phyloP scores from a whole-genome alignment of 2,329 filamentous ascomycete species.

The Ophiosphaerella herpotricha region DNA sequence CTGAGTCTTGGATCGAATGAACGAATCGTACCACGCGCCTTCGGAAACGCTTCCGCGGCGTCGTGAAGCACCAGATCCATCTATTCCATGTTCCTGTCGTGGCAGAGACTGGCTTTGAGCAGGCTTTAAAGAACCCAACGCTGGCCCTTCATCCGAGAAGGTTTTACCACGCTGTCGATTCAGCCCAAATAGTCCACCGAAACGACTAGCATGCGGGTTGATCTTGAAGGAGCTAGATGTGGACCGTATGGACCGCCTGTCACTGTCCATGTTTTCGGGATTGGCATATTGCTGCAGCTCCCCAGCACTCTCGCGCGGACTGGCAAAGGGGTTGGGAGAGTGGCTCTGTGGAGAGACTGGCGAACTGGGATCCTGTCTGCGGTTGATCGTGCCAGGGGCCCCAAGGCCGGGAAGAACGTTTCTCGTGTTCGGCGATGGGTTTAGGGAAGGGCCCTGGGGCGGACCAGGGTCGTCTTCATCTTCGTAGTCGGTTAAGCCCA shows the following conservation, averaged over 20 bases:
- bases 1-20: constrained; percentile 48
- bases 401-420: constrained; percentile 49
- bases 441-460: constrained; percentile 26
- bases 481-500: constrained; percentile 53
- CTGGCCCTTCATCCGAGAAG: constrained; percentile 64
- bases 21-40: constrained; percentile 60
- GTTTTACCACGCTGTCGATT: constrained; percentile 67
- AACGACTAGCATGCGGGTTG: constrained; percentile 55
- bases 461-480: constrained; percentile 37
- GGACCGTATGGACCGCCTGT: constrained; percentile 53
- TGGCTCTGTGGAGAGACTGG: constrained; percentile 50
- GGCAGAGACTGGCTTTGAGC: constrained; percentile 81
- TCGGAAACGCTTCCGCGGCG: constrained; percentile 61
- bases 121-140: constrained; percentile 70
- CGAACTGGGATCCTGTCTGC: constrained; percentile 46
- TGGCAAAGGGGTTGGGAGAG: constrained; percentile 53
- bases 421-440: constrained; percentile 37
- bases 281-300: constrained; percentile 48
- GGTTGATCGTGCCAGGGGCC: constrained; percentile 43
- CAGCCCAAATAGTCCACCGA: constrained; percentile 63
- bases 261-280: constrained; percentile 51
- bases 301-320: constrained; percentile 52
- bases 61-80: constrained; percentile 55
- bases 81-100: constrained; percentile 55
- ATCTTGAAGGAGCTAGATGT: constrained; percentile 56